Evolutionary conservation across 306 rosid species (phyloP).

Genomic region (Malus fusca): DNA sequence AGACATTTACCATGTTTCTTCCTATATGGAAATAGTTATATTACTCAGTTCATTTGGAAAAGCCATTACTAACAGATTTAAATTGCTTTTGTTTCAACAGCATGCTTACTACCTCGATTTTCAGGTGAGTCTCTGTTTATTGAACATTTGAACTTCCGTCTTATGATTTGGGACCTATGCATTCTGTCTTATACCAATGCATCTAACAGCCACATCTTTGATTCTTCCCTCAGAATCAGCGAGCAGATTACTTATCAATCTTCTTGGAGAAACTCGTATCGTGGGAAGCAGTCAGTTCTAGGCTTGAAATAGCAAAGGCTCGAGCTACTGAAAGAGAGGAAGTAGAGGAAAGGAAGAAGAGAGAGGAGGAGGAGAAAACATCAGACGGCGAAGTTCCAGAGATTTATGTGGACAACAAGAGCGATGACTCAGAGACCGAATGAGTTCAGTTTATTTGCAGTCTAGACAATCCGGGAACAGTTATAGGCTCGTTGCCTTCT

Average conservation of each 20-base stretch:
- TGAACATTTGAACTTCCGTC: not conserved
- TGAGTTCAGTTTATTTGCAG: constrained; percentile 9
- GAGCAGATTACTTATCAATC: constrained; percentile 57
- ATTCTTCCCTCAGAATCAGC: constrained; percentile 42
- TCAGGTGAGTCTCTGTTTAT: constrained; percentile 48
- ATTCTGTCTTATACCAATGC: constrained; percentile 2
- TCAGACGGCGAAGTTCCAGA: constrained; percentile 19
- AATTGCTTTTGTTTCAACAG: constrained; percentile 40
- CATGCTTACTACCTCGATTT: constrained; percentile 90
- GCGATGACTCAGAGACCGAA: constrained; percentile 29
- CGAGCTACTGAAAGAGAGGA: constrained; percentile 40
- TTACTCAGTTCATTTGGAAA: not conserved
- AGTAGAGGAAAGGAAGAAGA: constrained; percentile 34
- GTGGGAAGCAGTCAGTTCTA: constrained; percentile 68
- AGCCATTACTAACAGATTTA: constrained; percentile 2
- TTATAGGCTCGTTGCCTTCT: not conserved
- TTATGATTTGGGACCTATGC: not conserved
- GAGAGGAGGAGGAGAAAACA: constrained; percentile 25
- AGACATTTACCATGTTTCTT: constrained; percentile 6
- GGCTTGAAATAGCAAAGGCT: constrained; percentile 72
- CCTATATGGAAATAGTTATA: not conserved
- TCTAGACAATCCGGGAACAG: not conserved
- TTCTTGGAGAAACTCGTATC: constrained; percentile 75
- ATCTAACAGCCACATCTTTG: constrained; percentile 8
- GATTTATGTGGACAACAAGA: constrained; percentile 30